Evolutionary conservation across 371 early-diverging fungal genomes (phyloP), one percentile per base, ranked within the genome.

Genomic region (Mortierella sp.): DNA sequence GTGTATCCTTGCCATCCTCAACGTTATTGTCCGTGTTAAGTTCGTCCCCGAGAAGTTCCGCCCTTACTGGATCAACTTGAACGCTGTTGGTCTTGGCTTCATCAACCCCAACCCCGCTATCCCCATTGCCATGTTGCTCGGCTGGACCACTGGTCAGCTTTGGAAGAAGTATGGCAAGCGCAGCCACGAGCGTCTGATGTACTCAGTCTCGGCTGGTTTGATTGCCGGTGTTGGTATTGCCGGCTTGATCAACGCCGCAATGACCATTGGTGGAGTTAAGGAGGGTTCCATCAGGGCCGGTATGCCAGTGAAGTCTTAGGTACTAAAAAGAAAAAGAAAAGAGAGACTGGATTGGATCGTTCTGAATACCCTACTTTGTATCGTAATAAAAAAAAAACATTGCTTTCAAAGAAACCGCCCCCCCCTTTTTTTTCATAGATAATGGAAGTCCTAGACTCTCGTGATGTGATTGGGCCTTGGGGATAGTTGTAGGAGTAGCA

Each of bases 161-260:
- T 93, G 93, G 93, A 80, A 84, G 71, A 74, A 74, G 1, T 23
- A 76, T n/a, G 61, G 52, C 47, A 74, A 81, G 30, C 60, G 19
- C 11, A 58, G 71, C 21, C 82, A 84, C 55, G 88, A 89, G 50
- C 66, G 85, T 30, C 82, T 82, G 37, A 82, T 86, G 85, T 89
- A 85, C 79, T 83, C 88, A 28, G 72, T 87, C 60, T 89, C 92
- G 56, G 86, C 85, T 72, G 94, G 94, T 68, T 52, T 91, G 53
- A 88, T 92, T 77, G 91, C 92, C 66, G 94, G 94, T 57, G 90
- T 89, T 70, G 94, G 94, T 74, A 88, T 92, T 60, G 85, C 87
- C 28, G 91, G 90, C 55, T 68, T 92, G 43, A 53, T 91, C 58
- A 81, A 86, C 46, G 91, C 91, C 23, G 82, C 89, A 28, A 84